Evolutionary conservation across 176 grass and related monocot species (phyloP), one percentile per base, ranked within the genome.

Genomic region (Musa itinerans): DNA sequence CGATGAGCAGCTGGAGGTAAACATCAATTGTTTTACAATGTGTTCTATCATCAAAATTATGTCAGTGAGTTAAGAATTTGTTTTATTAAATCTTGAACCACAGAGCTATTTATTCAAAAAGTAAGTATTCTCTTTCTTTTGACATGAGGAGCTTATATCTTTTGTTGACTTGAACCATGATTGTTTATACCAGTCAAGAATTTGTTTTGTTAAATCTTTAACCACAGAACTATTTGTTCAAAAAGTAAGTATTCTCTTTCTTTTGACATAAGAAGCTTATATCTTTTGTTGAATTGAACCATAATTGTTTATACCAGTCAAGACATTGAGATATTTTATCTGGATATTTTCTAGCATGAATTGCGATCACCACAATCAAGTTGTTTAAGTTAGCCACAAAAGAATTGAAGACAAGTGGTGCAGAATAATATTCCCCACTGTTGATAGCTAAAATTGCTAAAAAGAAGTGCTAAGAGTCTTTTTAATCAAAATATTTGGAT

Each of bases 21-120:
- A 58, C 64, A 87, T 29, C 63, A 74, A 68, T 68, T 29, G 9
- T 48, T 68, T 19, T 67, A 25, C 24, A 59, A 34, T 34, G 29
- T 34, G 29, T 59, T 59, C 56, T 59, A 0, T 59, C 17, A 20
- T 59, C 12, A 67, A 43, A 29, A 43, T 67, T 29, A 6, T 29
- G 1, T 34, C 29, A 34, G 29, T 0, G 3, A 34, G 29, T 34
- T 34, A 34, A 34, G 29, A 67, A 17, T 13, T 29, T 24, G 65
- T 24, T 14, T 10, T 29, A 11, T 10, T 15, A 67, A 34, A 16
- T 67, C 6, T 22, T 66, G 13, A 67, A 67, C 65, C 8, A 34
- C 11, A 67, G 1, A 43, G 2, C 11, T 25, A 13, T 66, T 34
- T 34, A 2, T 34, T 67, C 34, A 15, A 67, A 34, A 22, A 34